Percentiles rank a stretch among this genome's conserved stretches.
Evolutionary conservation across 2,329 filamentous ascomycete species (phyloP).

Genomic region (Xylariaceae sp.): DNA sequence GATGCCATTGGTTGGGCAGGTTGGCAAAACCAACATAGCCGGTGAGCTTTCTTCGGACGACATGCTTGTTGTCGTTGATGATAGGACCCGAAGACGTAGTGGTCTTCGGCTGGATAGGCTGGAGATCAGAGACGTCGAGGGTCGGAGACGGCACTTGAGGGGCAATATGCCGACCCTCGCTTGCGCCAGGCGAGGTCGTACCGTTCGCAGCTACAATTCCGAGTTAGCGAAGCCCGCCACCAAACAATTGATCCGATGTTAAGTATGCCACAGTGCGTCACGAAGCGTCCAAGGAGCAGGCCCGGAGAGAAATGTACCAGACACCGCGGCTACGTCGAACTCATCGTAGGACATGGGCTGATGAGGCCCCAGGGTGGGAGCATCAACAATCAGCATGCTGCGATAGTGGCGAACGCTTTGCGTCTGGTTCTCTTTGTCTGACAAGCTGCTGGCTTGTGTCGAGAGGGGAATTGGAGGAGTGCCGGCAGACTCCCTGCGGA

Average conservation of each 20-base stretch:
- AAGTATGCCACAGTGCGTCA: conserved; percentile 12
- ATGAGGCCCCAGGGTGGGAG: conserved; percentile 36
- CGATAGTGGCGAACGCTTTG: conserved; percentile 31
- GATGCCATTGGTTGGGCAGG: conserved; percentile 98
- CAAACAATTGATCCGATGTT: no score
- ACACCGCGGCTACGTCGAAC: conserved; percentile 29
- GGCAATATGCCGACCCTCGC: conserved; percentile 37
- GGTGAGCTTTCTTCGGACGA: conserved; percentile 95
- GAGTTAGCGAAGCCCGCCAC: conserved; percentile 30
- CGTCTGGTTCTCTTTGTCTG: conserved; percentile 28
- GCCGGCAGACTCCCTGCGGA: conserved; percentile 12
- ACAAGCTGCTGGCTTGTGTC: conserved; percentile 27
- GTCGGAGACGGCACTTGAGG: conserved; percentile 34
- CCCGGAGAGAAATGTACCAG: conserved; percentile 16
- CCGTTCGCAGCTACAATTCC: conserved; percentile 32
- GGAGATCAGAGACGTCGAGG: conserved; percentile 26
- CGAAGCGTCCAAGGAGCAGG: conserved; percentile 21
- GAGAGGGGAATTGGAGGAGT: conserved; percentile 20
- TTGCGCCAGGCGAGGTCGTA: conserved; percentile 29
- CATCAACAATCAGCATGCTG: conserved; percentile 48
- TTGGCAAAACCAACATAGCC: conserved; percentile 99
- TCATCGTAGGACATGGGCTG: conserved; percentile 40
- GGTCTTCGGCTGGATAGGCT: conserved; percentile 14
- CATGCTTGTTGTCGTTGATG: conserved; percentile 75
- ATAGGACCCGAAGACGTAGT: conserved; percentile 33